Base-by-base conservation (phyloP, 2,329 filamentous ascomycete species). In the Fusarium pseudocircinatum region DNA sequence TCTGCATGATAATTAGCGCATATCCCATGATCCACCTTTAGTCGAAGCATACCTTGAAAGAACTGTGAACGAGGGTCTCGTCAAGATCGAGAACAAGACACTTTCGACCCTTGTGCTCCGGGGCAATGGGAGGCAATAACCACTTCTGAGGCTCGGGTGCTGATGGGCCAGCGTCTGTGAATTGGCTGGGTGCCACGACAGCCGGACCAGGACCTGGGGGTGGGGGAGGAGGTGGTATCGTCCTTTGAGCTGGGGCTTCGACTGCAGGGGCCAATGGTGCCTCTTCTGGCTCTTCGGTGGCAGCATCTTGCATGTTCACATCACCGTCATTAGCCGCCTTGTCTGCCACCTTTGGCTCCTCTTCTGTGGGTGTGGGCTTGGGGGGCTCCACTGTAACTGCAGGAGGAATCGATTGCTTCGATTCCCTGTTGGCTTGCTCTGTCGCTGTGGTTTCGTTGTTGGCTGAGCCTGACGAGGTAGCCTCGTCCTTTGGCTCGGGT, bases 41-140 rank as follows among this genome's bases (percentile, higher is more conserved):
- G 49, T 36, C 24, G 28, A 40, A 32, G 71, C 79, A 75, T 85
- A 97, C 96, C 90, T 99, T 99, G 85, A 99, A 99, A 77, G 96
- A 98, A 82, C 96, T 98, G 85, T 99, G 96, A 30, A 99, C 96
- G 59, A 99, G 85, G 3, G 96, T 99, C 83, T 99, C 96, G 77
- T 99, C 96, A 69, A 99, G 86, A 85, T 99, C 96, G 50, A 99
- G 88, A 24, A 99, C 96, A 44, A 99, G 85, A 78, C 96, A 99
- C 83, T 99, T 99, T 80, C 94, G 92, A 34, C 95, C 94, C 82
- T 93, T 91, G 78, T 96, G 90, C 76, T 94, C 92, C 32, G 94
- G 92, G 44, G 91, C 87, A 74, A 96, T 89, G 2, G 95, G 92
- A n/a, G 95, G 95, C 61, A 99, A 85, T 40, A 99, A 86, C 84